Base-by-base conservation (phyloP, 202 grass and related monocot genomes). In the Schoenoplectus tabernaemontani region DNA sequence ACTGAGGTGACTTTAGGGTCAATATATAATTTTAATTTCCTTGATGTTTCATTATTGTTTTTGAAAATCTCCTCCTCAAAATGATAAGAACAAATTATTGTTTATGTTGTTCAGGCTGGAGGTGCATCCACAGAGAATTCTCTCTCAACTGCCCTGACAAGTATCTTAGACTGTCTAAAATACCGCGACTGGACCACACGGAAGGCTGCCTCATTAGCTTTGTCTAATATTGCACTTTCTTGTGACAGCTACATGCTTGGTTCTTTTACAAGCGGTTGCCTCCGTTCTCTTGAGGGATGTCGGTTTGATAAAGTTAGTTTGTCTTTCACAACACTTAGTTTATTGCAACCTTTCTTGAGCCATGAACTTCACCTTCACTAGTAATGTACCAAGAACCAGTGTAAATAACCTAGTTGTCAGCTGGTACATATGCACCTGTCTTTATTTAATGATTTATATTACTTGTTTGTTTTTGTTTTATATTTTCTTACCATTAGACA, bases 111-210 rank as follows among this genome's bases (percentile, higher is more conserved):
- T 81, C 81, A 99, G 96, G 96, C 88, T 78, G 91, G 91, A 85
- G 88, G 92, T 78, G 86, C 92, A 86, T 85, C 88, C 15, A 89
- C 90, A 57, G 86, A 92, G 22, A 85, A 88, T 77, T 78, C 83
- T 20, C 84, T 96, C 79, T 88, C 88, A 28, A 84, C 86, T 79
- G 92, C 96, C 72, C 65, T 99, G 63, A 89, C 85, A 80, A 86
- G 86, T 82, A 89, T 96, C 79, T 84, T 93, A 66, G 90, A 99
- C 81, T 86, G 89, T 42, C 62, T 96, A 39, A 96, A 89, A 78
- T 93, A 90, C 80, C 93, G 48, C 67, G 96, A 99, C 73, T 99
- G 90, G 96, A 89, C 86, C n/a, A 96, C 92, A 56, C 86, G 90
- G 68, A 99, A 93, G 85, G 85, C 96, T 82, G 88, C 96, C 5